Evolutionary conservation across 1,284 basidiomycete species (phyloP).

Genomic region (Puccinia brachypodii): DNA sequence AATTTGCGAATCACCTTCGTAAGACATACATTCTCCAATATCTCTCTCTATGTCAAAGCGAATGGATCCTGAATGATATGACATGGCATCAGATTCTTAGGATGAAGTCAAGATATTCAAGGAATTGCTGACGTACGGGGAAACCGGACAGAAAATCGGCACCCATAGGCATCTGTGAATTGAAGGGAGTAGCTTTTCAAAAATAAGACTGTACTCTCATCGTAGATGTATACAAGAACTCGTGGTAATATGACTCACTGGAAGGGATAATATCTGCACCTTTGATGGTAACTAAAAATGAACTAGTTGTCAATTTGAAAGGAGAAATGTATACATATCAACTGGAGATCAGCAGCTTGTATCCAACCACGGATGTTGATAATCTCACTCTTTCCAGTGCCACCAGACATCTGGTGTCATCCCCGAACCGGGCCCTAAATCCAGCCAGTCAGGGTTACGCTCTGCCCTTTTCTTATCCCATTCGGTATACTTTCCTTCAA

Average conservation of each 20-base stretch:
- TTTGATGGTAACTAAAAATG: conserved; percentile 44
- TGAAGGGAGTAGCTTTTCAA: neutral
- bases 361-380: neutral
- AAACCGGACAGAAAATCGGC: conserved; percentile 25
- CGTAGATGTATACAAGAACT: neutral
- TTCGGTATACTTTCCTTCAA: conserved; percentile 24
- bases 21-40: conserved; percentile 31
- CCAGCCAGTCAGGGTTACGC: conserved; percentile 22
- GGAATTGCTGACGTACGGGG: conserved; percentile 17
- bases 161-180: conserved; percentile 19
- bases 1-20: conserved; percentile 22
- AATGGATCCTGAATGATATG: conserved; percentile 31
- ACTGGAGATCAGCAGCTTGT: neutral
- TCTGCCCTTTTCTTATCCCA: conserved; percentile 33
- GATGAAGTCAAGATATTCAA: neutral
- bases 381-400: conserved; percentile 23
- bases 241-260: neutral
- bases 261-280: conserved; percentile 37
- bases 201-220: neutral
- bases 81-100: neutral
- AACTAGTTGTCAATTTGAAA: neutral
- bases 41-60: conserved; percentile 37
- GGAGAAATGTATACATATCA: neutral
- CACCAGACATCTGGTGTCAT: conserved; percentile 31
- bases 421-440: neutral